Base-by-base conservation (phyloP, 345 rosid genomes). In the Euphorbia lathyris region DNA sequence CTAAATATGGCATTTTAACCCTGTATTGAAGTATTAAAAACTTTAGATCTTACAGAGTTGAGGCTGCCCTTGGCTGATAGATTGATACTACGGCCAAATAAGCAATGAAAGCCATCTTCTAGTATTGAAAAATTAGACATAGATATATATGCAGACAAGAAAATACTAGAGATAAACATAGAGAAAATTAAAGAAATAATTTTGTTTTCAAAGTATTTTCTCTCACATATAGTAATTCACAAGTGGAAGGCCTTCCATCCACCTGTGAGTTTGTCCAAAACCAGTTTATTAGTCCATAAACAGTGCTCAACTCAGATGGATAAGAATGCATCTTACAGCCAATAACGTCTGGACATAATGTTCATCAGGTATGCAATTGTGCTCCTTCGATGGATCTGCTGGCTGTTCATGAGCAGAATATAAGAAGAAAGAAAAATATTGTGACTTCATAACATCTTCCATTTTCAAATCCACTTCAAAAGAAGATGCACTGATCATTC, bases 361-460 rank as follows among this genome's bases (percentile, higher is more conserved):
- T 79, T 93, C 98, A 85, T 90, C 98, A 9, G 98, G 97, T 79
- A 93, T 93, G 68, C 98, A 93, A 77, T 93, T 90, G 81, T 90
- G 98, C 84, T 95, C 98, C 75, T 81, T 87, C 48, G 89, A 75
- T 63, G 86, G 80, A 81, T 95, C 95, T 66, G 76, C 79, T 57
- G 94, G 92, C 98, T 95, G 88, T 81, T 81, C 71, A 69, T 25
- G 47, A 72, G 34, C 76, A 72, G 56, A 79, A 77, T 67, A 29
- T 52, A 11, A 71, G 16, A 58, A n/a, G n/a, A 50, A 36, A 9
- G 16, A 22, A 23, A 53, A 27, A 58, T 61, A 55, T 22, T 60
- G 53, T 30, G n/a, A 43, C 45, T 20, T 48, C 52, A 64, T 65
- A 32, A 38, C 63, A 50, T 11, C n/a, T 34, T 34, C 38, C 3